Evolutionary conservation across 2,329 filamentous ascomycete genomes (phyloP).

Genomic region (Fusarium camptoceras): DNA sequence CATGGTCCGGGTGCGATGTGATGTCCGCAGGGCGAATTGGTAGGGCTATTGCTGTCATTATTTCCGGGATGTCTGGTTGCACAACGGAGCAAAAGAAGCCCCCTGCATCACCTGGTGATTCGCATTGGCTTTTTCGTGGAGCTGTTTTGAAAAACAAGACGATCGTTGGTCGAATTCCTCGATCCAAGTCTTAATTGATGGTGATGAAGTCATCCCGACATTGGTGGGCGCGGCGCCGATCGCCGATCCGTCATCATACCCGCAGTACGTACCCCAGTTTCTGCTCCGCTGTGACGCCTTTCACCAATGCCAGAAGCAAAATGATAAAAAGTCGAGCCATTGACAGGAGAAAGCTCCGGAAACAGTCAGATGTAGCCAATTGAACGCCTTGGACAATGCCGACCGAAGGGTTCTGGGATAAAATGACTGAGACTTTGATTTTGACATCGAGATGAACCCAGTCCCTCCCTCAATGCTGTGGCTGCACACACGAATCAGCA

Average conservation of each 20-base stretch:
- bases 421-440: constrained; percentile 8
- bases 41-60: constrained; percentile 28
- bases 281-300: constrained; percentile 36
- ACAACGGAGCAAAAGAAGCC: constrained; percentile 8
- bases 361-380: constrained; percentile 1
- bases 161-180: constrained; percentile 39
- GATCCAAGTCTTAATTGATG: constrained; percentile 31
- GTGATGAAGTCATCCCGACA: constrained; percentile 46
- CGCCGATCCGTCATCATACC: constrained; percentile 34
- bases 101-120: constrained; percentile 17
- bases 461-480: not conserved
- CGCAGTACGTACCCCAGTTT: constrained; percentile 28
- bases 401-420: not conserved
- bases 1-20: constrained; percentile 28
- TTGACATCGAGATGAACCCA: constrained; percentile 17
- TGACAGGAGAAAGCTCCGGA: constrained; percentile 7
- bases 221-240: constrained; percentile 25
- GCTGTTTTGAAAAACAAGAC: not conserved
- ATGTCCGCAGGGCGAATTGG: constrained; percentile 17
- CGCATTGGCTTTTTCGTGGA: constrained; percentile 5
- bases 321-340: not conserved
- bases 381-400: not conserved
- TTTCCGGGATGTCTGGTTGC: constrained; percentile 20
- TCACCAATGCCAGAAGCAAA: constrained; percentile 2
- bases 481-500: not conserved